These are phyloP conservation scores for Ganoderma multipileum DNA, from an alignment of 1,284 basidiomycete genomes.

Conservation along the genomic window DNA sequence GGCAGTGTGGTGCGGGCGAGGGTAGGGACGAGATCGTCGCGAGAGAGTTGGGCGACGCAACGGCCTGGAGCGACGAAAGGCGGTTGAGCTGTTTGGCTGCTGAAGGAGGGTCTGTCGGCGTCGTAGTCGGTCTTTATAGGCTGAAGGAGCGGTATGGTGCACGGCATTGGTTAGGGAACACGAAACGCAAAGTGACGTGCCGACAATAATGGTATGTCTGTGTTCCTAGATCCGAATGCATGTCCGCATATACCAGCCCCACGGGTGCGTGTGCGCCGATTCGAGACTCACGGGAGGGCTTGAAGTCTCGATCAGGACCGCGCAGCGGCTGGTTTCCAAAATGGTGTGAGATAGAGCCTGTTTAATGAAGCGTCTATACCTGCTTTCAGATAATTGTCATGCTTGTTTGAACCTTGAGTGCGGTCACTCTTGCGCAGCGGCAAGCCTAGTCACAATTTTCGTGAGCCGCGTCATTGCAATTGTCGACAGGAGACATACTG, in stretches of 20 bases:
- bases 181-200: background rate
- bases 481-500: background rate
- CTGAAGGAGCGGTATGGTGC: background rate
- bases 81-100: background rate
- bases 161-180: background rate
- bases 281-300: background rate
- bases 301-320: background rate
- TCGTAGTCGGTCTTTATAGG: background rate
- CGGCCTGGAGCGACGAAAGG: background rate
- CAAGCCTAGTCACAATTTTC: background rate
- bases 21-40: background rate
- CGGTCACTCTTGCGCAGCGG: background rate
- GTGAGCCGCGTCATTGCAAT: background rate
- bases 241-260: background rate
- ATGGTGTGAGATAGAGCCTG: background rate
- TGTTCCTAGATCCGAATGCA: background rate
- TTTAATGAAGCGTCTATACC: background rate
- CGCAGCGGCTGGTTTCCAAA: background rate
- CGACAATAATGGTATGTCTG: background rate
- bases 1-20: background rate
- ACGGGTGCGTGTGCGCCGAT: background rate
- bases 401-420: background rate
- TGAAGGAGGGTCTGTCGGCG: background rate
- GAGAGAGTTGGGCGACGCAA: background rate
- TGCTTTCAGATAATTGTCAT: background rate